Evolutionary conservation across 768 basidiomycete genomes (phyloP).

Genomic region (Mycena filopes): DNA sequence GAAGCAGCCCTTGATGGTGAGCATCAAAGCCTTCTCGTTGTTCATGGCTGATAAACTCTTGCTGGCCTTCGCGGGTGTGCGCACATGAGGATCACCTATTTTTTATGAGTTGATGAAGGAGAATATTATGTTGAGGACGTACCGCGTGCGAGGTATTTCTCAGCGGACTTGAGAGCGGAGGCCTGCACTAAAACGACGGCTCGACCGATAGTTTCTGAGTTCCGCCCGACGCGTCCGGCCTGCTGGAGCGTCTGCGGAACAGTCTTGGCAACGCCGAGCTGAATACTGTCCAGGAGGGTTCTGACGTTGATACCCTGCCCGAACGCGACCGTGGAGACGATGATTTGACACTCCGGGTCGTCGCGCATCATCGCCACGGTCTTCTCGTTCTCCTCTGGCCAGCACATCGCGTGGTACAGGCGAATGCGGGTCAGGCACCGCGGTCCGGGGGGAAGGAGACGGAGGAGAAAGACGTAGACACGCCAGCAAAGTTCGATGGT

Average conservation of each 20-base stretch:
- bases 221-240: constrained; percentile 17
- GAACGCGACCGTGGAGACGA: constrained; percentile 30
- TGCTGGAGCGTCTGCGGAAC: constrained; percentile 19
- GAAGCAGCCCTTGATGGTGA: constrained; percentile 5
- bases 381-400: constrained; percentile 22
- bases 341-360: constrained; percentile 17
- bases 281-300: constrained; percentile 11
- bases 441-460: constrained; percentile 8
- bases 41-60: constrained; percentile 17
- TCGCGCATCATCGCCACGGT: constrained; percentile 20
- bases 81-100: neutral
- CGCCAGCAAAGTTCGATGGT: constrained; percentile 28
- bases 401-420: constrained; percentile 27
- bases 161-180: constrained; percentile 1
- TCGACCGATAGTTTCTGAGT: neutral
- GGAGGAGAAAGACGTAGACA: constrained; percentile 23
- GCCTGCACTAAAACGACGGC: constrained; percentile 20
- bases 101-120: neutral
- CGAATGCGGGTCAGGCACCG: constrained; percentile 11
- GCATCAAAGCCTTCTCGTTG: constrained; percentile 16
- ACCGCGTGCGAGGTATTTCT: constrained; percentile 10
- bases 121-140: neutral
- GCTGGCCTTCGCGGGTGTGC: neutral
- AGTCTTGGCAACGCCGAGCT: constrained; percentile 9
- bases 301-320: constrained; percentile 24